Evolutionary conservation across 2,329 filamentous ascomycete genomes (phyloP).

Genomic region (Aspergillus sp.): DNA sequence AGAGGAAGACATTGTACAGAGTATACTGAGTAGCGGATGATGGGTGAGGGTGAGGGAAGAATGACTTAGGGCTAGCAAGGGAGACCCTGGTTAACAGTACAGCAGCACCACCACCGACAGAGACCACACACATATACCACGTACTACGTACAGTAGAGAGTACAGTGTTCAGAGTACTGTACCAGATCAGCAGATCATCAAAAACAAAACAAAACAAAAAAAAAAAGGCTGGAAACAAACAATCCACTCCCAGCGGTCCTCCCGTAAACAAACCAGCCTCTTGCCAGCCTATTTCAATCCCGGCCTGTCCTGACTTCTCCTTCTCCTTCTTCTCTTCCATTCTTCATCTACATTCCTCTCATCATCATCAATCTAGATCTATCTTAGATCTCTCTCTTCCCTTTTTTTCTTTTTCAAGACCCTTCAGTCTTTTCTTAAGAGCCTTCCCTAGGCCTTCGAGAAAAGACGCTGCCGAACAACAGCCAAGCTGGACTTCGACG

Average conservation of each 20-base stretch:
- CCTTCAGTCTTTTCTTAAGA: constrained; percentile 41
- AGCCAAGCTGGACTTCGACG: constrained; percentile 99
- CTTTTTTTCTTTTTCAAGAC: constrained; percentile 18
- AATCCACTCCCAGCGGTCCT: constrained; percentile 7
- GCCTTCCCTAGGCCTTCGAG: constrained; percentile 53
- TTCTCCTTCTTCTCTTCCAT: constrained; percentile 3
- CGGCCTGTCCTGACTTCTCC: constrained; percentile 2
- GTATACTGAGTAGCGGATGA: too few species aligned
- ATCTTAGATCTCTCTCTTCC: constrained; percentile 8
- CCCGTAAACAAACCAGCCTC: constrained; percentile 14
- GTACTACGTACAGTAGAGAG: too few species aligned
- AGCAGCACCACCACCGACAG: too few species aligned
- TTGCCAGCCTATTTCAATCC: background rate
- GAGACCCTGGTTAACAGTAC: too few species aligned
- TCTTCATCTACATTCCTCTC: constrained; percentile 9
- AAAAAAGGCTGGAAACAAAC: constrained; percentile 2
- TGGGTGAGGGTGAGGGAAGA: too few species aligned
- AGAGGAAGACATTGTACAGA: too few species aligned
- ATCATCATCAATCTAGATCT: constrained; percentile 9
- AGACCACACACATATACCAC: too few species aligned
- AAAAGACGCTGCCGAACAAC: constrained; percentile 63
- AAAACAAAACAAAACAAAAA: background rate
- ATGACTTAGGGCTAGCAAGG: too few species aligned
- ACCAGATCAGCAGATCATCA: background rate
- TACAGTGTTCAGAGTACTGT: too few species aligned